Conservation (phyloP, 2,329 filamentous ascomycete species). For the Cladosporium cucumerinum region DNA sequence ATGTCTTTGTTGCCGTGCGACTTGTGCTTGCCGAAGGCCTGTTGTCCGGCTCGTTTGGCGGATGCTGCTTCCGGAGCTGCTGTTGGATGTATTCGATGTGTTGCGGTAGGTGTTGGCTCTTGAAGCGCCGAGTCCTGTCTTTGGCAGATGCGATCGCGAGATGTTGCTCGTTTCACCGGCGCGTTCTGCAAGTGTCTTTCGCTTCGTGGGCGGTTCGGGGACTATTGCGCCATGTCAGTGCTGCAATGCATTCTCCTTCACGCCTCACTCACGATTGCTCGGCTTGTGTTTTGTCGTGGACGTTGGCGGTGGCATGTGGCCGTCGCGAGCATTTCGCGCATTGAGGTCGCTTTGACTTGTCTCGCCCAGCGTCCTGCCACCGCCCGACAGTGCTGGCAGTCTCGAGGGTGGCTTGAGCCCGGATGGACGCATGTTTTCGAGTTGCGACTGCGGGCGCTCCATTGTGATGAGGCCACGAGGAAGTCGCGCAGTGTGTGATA, state of each 20-base stretch:
- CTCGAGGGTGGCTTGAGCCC: constrained; percentile 32
- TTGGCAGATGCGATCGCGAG: constrained; percentile 27
- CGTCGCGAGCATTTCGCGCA: constrained; percentile 40
- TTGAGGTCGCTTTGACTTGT: constrained; percentile 45
- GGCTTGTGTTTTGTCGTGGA: constrained; percentile 50
- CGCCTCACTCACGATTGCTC: constrained; percentile 42
- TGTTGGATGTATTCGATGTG: constrained; percentile 40
- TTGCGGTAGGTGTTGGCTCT: constrained; percentile 42
- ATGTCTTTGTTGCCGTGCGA: constrained; percentile 15
- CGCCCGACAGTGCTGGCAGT: constrained; percentile 24
- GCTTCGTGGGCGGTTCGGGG: constrained; percentile 48
- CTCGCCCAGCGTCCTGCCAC: constrained; percentile 26
- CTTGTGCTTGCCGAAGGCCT: constrained; percentile 28
- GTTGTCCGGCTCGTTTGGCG: constrained; percentile 45
- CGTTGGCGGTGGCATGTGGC: constrained; percentile 42
- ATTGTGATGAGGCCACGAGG: constrained; percentile 18
- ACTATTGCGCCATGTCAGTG: constrained; percentile 33
- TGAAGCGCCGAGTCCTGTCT: constrained; percentile 29
- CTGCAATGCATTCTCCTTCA: constrained; percentile 16
- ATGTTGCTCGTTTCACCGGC: constrained; percentile 44
- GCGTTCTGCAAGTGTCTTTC: constrained; percentile 50
- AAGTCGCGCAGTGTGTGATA: constrained; percentile 1
- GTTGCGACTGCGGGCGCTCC: constrained; percentile 30
- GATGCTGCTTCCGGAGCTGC: constrained; percentile 43
- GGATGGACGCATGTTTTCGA: constrained; percentile 34